phyloP scores from a whole-genome alignment of 305 asterid genomes.

The Solanum aculeatissimum region DNA sequence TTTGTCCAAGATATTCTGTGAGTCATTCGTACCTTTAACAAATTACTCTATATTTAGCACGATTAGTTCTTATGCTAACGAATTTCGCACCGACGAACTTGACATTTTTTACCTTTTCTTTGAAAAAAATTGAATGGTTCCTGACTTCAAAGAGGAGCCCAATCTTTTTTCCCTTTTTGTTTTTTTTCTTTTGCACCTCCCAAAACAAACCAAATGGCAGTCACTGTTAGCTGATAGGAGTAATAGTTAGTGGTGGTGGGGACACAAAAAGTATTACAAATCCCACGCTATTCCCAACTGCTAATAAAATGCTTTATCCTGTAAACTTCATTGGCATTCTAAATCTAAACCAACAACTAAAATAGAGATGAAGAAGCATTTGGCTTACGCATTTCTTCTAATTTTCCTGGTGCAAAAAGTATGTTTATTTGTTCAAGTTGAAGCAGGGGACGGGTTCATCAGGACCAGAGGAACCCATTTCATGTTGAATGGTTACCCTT shows the following conservation, averaged over 20 bases:
- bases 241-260: neutral
- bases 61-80: neutral
- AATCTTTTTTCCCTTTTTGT: neutral
- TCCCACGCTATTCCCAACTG: slow-evolving; percentile 8
- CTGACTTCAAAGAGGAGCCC: neutral
- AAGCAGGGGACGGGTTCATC: slow-evolving; percentile 43
- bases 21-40: neutral
- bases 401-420: slow-evolving; percentile 31
- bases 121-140: neutral
- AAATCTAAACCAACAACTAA: neutral
- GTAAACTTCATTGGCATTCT: neutral
- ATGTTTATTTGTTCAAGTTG: slow-evolving; percentile 15
- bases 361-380: slow-evolving; percentile 30
- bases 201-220: neutral
- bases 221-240: neutral
- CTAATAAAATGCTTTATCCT: neutral
- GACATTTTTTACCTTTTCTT: neutral
- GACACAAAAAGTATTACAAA: neutral
- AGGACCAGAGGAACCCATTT: slow-evolving; percentile 54
- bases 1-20: neutral
- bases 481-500: slow-evolving; percentile 49
- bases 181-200: neutral
- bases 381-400: slow-evolving; percentile 13
- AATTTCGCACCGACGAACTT: neutral
- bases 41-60: neutral